A percentile compares a stretch with the other conserved stretches of the same genome.
phyloP scores from a whole-genome alignment of 2,329 filamentous ascomycete species.

The Pseudogymnoascus sp. region DNA sequence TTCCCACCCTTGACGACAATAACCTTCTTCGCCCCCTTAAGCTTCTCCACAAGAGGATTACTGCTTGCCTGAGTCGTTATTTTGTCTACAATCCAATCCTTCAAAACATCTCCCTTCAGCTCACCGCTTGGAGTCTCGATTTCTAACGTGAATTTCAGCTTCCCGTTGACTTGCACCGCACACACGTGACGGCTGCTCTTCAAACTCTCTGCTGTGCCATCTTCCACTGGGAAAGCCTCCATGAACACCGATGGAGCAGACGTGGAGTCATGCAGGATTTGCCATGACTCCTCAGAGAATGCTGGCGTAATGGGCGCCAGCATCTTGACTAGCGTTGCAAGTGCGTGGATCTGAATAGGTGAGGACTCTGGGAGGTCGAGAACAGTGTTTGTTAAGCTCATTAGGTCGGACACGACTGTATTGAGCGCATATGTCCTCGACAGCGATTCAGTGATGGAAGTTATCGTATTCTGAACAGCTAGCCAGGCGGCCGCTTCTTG shows the following conservation, averaged over 20 bases:
- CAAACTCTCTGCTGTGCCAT: slow-evolving; percentile 45
- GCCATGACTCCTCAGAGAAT: slow-evolving; percentile 76
- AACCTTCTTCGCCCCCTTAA: slow-evolving; percentile 51
- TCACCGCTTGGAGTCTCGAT: slow-evolving; percentile 46
- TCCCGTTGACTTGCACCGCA: slow-evolving; percentile 76
- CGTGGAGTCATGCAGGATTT: slow-evolving; percentile 40
- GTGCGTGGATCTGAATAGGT: slow-evolving; percentile 42
- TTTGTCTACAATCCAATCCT: slow-evolving; percentile 53
- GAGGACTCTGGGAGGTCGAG: background rate
- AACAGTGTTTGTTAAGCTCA: slow-evolving; percentile 64
- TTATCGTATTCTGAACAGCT: slow-evolving; percentile 59
- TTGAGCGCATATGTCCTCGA: slow-evolving; percentile 70
- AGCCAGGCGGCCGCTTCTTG: slow-evolving; percentile 46
- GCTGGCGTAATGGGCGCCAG: slow-evolving; percentile 74
- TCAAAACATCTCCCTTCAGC: slow-evolving; percentile 39
- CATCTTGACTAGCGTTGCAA: slow-evolving; percentile 57
- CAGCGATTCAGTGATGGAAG: slow-evolving; percentile 61
- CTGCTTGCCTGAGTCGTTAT: slow-evolving; percentile 49
- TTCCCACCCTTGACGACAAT: slow-evolving; percentile 61
- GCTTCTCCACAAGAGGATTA: slow-evolving; percentile 33
- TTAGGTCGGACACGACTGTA: slow-evolving; percentile 76
- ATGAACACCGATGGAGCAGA: slow-evolving; percentile 39
- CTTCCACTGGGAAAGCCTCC: slow-evolving; percentile 50
- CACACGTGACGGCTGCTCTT: slow-evolving; percentile 44
- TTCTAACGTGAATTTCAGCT: slow-evolving; percentile 59